A percentile compares a stretch with the other conserved stretches of the same genome.
Evolutionary conservation across 78 protist species (phyloP).

Genomic region (Dictyostelium citrinum): DNA sequence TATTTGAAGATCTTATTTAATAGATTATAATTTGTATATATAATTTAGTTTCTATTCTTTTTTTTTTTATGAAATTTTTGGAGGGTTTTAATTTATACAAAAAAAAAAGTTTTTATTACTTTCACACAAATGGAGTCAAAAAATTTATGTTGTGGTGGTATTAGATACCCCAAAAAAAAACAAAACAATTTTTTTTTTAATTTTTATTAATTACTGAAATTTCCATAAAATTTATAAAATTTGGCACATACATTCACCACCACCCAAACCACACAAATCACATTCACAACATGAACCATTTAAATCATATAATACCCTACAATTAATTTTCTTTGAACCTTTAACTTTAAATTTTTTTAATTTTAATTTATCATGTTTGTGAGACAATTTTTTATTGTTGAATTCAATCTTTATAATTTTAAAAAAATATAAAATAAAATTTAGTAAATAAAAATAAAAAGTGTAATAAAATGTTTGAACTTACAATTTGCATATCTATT

Average conservation of each 20-base stretch:
- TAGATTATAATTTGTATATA: neutral
- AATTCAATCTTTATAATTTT: neutral
- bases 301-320: neutral
- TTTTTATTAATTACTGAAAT: neutral
- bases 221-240: too few relatives aligned
- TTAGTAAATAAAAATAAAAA: neutral
- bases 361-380: neutral
- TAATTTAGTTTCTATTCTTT: too few relatives aligned
- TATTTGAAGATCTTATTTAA: too few relatives aligned
- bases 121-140: too few relatives aligned
- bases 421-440: neutral
- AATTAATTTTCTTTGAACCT: neutral
- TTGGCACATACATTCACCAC: neutral
- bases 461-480: neutral
- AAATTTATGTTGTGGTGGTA: too few relatives aligned
- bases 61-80: too few relatives aligned
- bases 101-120: neutral
- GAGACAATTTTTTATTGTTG: neutral
- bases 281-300: neutral
- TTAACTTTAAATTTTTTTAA: neutral
- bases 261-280: neutral
- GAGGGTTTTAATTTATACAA: neutral
- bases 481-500: neutral
- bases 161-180: too few relatives aligned
- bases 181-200: neutral